phyloP scores from a whole-genome alignment of 345 rosid species.

The Luvunga scandens region DNA sequence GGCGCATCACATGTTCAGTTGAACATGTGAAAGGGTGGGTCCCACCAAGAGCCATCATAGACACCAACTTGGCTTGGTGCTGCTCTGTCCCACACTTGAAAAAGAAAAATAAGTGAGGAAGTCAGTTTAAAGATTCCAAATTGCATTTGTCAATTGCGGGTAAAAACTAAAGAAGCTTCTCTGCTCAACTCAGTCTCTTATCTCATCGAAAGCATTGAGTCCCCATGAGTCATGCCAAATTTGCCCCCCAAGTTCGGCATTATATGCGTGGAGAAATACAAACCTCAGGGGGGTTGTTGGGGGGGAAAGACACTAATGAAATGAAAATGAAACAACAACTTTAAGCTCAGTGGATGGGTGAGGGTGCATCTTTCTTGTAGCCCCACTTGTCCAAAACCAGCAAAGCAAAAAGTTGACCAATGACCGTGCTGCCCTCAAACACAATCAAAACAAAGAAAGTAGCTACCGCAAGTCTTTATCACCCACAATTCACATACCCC shows the following conservation, averaged over 20 bases:
- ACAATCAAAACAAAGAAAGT: neutral
- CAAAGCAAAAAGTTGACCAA: neutral
- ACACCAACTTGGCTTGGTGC: neutral
- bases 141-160: neutral
- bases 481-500: neutral
- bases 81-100: no score
- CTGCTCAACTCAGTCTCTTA: neutral
- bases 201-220: neutral
- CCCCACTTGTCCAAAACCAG: neutral
- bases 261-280: neutral
- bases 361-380: neutral
- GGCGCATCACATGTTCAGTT: neutral
- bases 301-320: no score
- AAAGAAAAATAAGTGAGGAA: neutral
- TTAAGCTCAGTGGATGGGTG: neutral
- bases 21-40: neutral
- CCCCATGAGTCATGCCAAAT: neutral
- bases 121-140: neutral
- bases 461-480: neutral
- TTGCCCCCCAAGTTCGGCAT: neutral
- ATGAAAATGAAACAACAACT: neutral
- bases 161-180: neutral
- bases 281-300: no score
- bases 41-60: neutral
- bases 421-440: neutral